Evolutionary conservation across 495 filamentous ascomycete genomes (phyloP).

Genomic region (Aspergillus wentii): DNA sequence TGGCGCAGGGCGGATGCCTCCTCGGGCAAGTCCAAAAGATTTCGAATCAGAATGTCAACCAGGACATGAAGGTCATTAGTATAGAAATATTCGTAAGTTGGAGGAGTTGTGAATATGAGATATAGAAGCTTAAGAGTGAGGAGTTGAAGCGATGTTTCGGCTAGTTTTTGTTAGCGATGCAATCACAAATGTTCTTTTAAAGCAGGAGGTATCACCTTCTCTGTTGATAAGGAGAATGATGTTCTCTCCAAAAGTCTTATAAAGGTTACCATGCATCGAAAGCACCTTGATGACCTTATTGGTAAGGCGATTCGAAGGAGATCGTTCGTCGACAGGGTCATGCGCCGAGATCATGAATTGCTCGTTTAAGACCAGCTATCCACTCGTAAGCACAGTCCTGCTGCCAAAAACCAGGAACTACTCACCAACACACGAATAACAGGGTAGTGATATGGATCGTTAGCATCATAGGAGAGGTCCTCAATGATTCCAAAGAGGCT

Average conservation of each 20-base stretch:
- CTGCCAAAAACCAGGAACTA: constrained; percentile 11
- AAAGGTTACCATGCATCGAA: constrained; percentile 68
- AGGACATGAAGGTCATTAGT: constrained; percentile 94
- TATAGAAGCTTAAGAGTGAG: constrained; percentile 94
- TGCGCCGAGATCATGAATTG: constrained; percentile 86
- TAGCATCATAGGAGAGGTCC: constrained; percentile 77
- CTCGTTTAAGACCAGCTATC: constrained; percentile 90
- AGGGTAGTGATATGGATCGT: constrained; percentile 95
- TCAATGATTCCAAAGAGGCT: constrained; percentile 89
- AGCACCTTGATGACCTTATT: constrained; percentile 92
- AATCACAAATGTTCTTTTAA: constrained; percentile 1
- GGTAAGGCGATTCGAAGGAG: constrained; percentile 53
- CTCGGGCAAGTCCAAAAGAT: constrained; percentile 85
- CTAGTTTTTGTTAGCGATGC: constrained; percentile 29
- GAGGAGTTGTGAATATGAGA: constrained; percentile 83
- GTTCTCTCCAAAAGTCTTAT: constrained; percentile 96
- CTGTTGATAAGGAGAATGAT: constrained; percentile 94
- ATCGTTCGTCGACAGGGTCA: constrained; percentile 39
- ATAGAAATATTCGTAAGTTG: constrained; percentile 97
- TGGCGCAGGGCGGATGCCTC: constrained; percentile 78
- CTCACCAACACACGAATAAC: constrained; percentile 87
- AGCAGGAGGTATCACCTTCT: constrained; percentile 55
- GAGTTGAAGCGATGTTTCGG: constrained; percentile 84
- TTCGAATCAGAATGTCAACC: constrained; percentile 93
- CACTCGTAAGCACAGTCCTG: constrained; percentile 8